These are phyloP conservation scores for Parascedosporium putredinis DNA, from an alignment of 2,329 filamentous ascomycete species.

Conservation along the genomic window DNA sequence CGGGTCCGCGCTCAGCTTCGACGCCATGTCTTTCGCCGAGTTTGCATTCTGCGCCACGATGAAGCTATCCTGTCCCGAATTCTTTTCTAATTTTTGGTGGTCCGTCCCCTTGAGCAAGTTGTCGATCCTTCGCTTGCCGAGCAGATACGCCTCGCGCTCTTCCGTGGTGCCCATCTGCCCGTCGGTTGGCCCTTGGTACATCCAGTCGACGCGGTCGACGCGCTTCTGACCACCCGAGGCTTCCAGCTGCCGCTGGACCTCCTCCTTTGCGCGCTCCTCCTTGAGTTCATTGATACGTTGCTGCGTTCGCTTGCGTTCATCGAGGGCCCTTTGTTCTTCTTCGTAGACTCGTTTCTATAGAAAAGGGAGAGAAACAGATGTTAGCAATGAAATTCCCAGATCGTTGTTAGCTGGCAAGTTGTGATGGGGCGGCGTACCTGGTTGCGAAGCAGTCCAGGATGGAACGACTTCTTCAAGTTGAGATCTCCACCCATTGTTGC, in stretches of 20 bases:
- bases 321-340: constrained; percentile 83
- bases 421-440: constrained; percentile 32
- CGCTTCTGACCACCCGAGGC: constrained; percentile 74
- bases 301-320: constrained; percentile 89
- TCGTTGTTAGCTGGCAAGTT: neutral
- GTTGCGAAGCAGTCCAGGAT: constrained; percentile 83
- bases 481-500: constrained; percentile 83
- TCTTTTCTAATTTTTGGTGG: constrained; percentile 70
- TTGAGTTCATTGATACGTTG: constrained; percentile 87
- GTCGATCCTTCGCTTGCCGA: constrained; percentile 90
- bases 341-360: constrained; percentile 60
- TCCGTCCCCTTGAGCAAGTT: constrained; percentile 69
- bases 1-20: constrained; percentile 85
- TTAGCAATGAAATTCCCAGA: too few species aligned
- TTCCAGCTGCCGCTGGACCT: constrained; percentile 83
- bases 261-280: constrained; percentile 85
- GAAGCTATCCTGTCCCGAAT: constrained; percentile 48
- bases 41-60: constrained; percentile 56
- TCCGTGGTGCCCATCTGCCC: constrained; percentile 69
- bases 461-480: constrained; percentile 92
- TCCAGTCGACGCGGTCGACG: constrained; percentile 86
- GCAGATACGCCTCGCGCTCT: constrained; percentile 85
- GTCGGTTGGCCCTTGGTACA: constrained; percentile 82
- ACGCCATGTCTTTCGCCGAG: constrained; percentile 65
- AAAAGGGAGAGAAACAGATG: too few species aligned